Evolutionary conservation across 1,284 basidiomycete species (phyloP).

Genomic region (Microbotryomycetes sp.): DNA sequence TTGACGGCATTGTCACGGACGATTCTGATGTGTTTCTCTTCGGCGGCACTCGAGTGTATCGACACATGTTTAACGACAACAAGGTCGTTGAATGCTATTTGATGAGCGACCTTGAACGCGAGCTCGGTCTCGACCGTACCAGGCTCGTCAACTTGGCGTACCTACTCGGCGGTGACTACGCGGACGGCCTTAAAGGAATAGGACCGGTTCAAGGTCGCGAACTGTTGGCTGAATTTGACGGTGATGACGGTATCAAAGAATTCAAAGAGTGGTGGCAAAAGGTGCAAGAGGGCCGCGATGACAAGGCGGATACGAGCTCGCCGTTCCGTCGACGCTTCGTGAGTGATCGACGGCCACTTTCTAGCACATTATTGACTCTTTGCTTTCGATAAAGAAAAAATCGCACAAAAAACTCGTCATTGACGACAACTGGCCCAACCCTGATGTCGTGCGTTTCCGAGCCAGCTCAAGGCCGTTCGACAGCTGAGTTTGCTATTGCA

Average conservation of each 20-base stretch:
- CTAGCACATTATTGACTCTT: background rate
- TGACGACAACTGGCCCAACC: constrained; percentile 76
- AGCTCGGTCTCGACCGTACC: constrained; percentile 79
- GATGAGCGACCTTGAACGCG: constrained; percentile 71
- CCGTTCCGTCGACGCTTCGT: constrained; percentile 79
- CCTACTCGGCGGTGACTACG: constrained; percentile 93
- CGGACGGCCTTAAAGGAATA: constrained; percentile 87
- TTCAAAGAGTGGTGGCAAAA: constrained; percentile 94
- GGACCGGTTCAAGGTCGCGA: constrained; percentile 97
- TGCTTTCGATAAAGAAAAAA: constrained; percentile 60
- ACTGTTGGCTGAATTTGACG: constrained; percentile 80
- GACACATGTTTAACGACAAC: constrained; percentile 99
- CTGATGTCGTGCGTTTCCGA: constrained; percentile 59
- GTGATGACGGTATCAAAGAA: constrained; percentile 66
- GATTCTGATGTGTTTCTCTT: constrained; percentile 99
- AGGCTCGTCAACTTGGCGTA: constrained; percentile 85
- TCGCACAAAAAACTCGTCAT: constrained; percentile 78
- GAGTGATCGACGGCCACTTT: constrained; percentile 45
- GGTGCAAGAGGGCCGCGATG: constrained; percentile 87
- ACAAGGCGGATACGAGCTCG: constrained; percentile 58
- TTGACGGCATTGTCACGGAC: constrained; percentile 97
- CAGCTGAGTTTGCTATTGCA: constrained; percentile 38
- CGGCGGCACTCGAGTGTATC: constrained; percentile 85
- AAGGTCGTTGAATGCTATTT: constrained; percentile 97
- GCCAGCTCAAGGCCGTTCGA: background rate